phyloP scores from a whole-genome alignment of 164 flowering plant species.

The Malania oleifera region DNA sequence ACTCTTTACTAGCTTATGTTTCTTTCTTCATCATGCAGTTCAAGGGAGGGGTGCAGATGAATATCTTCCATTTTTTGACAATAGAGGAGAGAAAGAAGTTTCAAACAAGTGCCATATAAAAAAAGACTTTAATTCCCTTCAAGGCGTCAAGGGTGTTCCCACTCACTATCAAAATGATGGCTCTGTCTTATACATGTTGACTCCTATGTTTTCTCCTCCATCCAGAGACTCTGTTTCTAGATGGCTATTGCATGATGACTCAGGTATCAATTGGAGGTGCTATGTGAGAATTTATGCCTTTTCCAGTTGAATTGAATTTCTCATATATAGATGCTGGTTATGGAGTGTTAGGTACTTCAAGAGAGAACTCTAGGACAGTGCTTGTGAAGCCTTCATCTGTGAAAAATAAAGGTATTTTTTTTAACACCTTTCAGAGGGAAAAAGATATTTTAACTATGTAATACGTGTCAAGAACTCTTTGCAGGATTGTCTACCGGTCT shows the following conservation, averaged over 20 bases:
- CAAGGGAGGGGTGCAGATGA: conserved; percentile 27
- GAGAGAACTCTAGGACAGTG: conserved; percentile 7
- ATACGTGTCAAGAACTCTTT: conserved; percentile 5
- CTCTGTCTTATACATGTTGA: conserved; percentile 58
- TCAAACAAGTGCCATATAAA: conserved; percentile 7
- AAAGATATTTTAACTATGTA: background rate
- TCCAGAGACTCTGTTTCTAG: conserved; percentile 45
- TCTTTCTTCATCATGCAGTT: conserved; percentile 14
- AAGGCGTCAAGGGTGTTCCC: conserved; percentile 49
- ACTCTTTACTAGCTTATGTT: background rate
- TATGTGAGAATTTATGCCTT: background rate
- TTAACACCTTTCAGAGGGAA: conserved; percentile 4
- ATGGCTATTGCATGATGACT: conserved; percentile 43
- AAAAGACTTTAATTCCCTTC: conserved; percentile 14
- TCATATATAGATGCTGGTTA: conserved; percentile 6
- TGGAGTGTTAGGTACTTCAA: conserved; percentile 24
- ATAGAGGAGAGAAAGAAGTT: conserved; percentile 20
- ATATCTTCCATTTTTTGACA: conserved; percentile 36
- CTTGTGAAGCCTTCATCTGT: conserved; percentile 17
- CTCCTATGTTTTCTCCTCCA: conserved; percentile 72
- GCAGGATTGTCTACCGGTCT: conserved; percentile 16
- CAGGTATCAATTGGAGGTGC: conserved; percentile 27
- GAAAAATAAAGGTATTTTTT: conserved; percentile 11
- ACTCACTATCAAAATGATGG: conserved; percentile 72
- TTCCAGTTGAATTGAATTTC: conserved; percentile 3